phyloP scores from a whole-genome alignment of 2,329 filamentous ascomycete genomes.

The Pestalotiopsis sp. region DNA sequence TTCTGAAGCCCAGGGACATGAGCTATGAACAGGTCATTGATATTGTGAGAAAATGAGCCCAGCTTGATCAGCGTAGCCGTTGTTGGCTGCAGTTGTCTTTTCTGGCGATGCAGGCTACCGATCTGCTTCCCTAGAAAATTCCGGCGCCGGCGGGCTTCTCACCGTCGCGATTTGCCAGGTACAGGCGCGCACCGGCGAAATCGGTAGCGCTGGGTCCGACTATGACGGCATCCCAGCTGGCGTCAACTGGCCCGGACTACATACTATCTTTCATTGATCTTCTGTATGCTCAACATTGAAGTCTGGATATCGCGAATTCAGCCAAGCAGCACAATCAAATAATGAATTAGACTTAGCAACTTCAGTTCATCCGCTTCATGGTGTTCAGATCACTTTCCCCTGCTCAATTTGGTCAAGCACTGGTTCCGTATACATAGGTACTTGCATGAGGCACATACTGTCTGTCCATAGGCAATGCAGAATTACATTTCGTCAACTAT shows the following conservation, averaged over 20 bases:
- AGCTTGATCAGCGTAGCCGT: slow-evolving; percentile 12
- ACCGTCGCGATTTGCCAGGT: neutral
- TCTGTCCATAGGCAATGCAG: slow-evolving; percentile 7
- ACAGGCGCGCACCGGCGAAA: neutral
- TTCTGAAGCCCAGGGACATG: slow-evolving; percentile 34
- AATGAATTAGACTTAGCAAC: too few species aligned
- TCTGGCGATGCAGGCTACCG: neutral
- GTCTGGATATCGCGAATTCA: too few species aligned
- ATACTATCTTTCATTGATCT: neutral
- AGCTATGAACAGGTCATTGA: slow-evolving; percentile 30
- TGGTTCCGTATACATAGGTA: neutral
- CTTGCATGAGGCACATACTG: neutral
- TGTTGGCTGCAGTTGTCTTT: neutral
- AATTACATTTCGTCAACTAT: slow-evolving; percentile 25
- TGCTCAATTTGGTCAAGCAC: neutral
- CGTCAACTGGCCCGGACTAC: neutral
- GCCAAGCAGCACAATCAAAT: too few species aligned
- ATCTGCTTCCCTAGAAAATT: slow-evolving; percentile 5
- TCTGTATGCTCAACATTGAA: too few species aligned
- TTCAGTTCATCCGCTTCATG: neutral
- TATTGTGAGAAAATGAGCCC: neutral
- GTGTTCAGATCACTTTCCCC: neutral
- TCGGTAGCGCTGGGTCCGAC: neutral
- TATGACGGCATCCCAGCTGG: slow-evolving; percentile 2
- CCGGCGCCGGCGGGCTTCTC: neutral